Base-by-base conservation (phyloP, 768 basidiomycete genomes). In the Pleurotus giganteus region DNA sequence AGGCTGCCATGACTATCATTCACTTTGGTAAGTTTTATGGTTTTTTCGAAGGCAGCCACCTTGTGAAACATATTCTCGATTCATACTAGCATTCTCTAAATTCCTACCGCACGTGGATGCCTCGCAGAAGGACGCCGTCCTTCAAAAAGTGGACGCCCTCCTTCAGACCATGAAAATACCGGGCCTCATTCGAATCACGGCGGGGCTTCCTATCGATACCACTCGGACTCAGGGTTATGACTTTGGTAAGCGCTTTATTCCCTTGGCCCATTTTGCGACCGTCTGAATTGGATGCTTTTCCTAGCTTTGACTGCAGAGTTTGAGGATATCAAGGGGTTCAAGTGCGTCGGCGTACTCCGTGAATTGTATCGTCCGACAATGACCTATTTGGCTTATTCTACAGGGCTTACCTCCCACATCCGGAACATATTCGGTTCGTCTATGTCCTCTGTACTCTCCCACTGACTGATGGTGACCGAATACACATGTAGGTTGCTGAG, bases 271-370 rank as follows among this genome's bases (percentile, higher is more conserved):
- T 21, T 6, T 9, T 11, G 4, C 39, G 12, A 26, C 19, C 21
- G 44, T 11, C 11, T 45, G 9, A 12, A 11, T 8, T 15, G 28
- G 21, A 45, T 26, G n/a, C 2, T 26, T 37, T 17, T 9, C 17
- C 21, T 32, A 51, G 49, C 49, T 19, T 24, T 51, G 34, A 51
- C 34, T 24, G 49, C 49, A 12, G 49, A 51, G 34, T 51, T 51
- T 24, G 49, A 51, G 49, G 49, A 51, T 37, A 37, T 27, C 11
- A 34, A 26, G 15, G 34, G 49, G 12, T 51, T 51, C 49, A 29
- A 51, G 49, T 45, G 26, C 7, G 44, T 41, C n/a, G 7, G 6
- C 39, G 5, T n/a, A 4, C 39, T 17, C 44, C 17, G 9, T 26
- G 19, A 13, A 6, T 11, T 45, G 7, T 19, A 13, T 27, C 26